Evolutionary conservation across 148 eudicot genomes (phyloP).

Genomic region (Rhododendron mucronatum): DNA sequence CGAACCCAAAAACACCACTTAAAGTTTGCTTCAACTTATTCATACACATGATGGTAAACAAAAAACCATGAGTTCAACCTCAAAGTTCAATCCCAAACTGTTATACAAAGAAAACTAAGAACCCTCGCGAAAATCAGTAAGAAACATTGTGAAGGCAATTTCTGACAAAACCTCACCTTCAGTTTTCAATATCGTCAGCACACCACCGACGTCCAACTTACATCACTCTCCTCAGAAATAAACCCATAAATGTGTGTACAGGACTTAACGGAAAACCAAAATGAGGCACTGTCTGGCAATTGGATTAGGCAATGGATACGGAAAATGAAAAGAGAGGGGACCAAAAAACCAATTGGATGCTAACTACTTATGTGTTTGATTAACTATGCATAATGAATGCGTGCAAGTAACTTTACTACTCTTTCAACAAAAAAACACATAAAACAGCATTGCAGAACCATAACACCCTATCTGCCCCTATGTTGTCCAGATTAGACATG

Average conservation of each 20-base stretch:
- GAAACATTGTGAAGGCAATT: neutral
- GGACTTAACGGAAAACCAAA: neutral
- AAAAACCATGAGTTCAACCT: neutral
- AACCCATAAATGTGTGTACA: neutral
- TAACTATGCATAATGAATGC: neutral
- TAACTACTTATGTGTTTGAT: neutral
- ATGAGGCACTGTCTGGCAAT: neutral
- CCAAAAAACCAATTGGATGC: neutral
- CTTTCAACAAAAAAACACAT: neutral
- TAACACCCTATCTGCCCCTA: neutral
- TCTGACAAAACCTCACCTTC: neutral
- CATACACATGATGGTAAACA: neutral
- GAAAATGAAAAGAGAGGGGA: neutral
- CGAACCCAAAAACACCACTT: neutral
- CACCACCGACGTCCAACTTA: neutral
- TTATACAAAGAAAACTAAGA: neutral
- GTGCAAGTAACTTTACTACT: neutral
- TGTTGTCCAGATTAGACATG: neutral
- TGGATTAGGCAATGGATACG: neutral
- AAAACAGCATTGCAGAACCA: neutral
- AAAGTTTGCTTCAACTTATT: neutral
- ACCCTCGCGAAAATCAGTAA: neutral
- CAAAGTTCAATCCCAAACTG: neutral
- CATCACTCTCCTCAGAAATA: neutral
- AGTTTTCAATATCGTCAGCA: neutral